Conservation (phyloP, 345 rosid species). For the Noccaea caerulescens region DNA sequence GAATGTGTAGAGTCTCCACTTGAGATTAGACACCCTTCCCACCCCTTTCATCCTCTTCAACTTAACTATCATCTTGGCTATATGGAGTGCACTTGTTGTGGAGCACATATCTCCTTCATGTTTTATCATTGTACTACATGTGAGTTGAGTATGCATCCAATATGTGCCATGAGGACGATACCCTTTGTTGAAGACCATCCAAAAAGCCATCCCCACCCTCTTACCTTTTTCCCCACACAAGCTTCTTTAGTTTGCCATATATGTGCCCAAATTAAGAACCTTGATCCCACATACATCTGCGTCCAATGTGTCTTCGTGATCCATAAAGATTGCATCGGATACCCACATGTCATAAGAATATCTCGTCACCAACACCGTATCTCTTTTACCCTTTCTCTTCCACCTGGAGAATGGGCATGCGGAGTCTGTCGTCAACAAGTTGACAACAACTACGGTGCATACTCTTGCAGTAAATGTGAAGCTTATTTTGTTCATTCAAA, state of each 20-base stretch:
- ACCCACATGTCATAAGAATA: not conserved
- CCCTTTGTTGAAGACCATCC: constrained; percentile 1
- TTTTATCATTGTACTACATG: not conserved
- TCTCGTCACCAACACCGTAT: not conserved
- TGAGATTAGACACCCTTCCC: not conserved
- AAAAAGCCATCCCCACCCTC: constrained; percentile 17
- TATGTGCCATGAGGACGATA: not conserved
- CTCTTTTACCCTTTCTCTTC: not conserved
- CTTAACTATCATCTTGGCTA: not conserved
- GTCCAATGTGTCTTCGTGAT: not conserved
- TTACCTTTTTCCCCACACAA: not conserved
- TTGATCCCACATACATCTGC: not conserved
- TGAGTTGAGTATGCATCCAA: not conserved
- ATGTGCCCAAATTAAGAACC: not conserved
- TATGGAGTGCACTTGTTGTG: not conserved
- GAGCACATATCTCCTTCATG: not conserved
- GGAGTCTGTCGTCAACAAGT: not conserved
- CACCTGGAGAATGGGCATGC: not conserved
- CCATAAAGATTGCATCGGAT: not conserved
- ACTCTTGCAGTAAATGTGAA: not conserved
- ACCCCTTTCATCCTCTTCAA: constrained; percentile 4
- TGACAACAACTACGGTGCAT: constrained; percentile 2
- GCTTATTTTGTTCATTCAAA: not conserved
- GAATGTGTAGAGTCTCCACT: not conserved
- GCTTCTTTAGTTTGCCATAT: not conserved